Percentiles rank a stretch among this genome's conserved stretches.
phyloP scores from a whole-genome alignment of 305 asterid species.

The Solanum hybrid region DNA sequence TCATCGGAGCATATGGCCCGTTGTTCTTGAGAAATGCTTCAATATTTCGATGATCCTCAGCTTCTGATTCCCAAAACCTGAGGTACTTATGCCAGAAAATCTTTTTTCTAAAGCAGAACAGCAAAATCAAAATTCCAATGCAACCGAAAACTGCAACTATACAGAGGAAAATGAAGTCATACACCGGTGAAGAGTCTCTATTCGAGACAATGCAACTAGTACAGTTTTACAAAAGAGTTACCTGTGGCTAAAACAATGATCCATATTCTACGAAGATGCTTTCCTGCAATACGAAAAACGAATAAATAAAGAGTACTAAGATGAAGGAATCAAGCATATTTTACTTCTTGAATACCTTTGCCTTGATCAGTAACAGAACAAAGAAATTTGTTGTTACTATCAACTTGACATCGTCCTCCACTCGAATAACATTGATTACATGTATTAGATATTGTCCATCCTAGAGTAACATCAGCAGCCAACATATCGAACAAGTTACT shows the following conservation, averaged over 20 bases:
- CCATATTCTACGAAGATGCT: background rate
- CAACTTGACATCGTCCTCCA: constrained; percentile 10
- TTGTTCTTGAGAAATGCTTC: background rate
- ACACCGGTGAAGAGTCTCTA: background rate
- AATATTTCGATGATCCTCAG: background rate
- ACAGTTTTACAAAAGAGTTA: background rate
- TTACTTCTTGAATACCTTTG: background rate
- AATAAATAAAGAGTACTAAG: background rate
- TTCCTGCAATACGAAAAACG: background rate
- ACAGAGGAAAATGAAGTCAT: background rate
- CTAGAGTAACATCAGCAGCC: background rate
- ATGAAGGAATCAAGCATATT: background rate
- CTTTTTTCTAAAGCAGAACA: background rate
- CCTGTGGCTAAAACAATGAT: background rate
- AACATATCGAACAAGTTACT: background rate
- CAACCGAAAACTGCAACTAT: background rate
- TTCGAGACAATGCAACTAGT: background rate
- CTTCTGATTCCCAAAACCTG: background rate
- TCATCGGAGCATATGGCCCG: background rate
- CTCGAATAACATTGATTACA: constrained; percentile 2
- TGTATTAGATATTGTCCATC: background rate
- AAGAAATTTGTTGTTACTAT: background rate
- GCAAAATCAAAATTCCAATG: background rate
- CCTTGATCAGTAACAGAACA: constrained; percentile 5
- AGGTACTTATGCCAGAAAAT: background rate